Conservation (phyloP, 2,329 filamentous ascomycete species). For the Zymoseptoria ardabiliae region DNA sequence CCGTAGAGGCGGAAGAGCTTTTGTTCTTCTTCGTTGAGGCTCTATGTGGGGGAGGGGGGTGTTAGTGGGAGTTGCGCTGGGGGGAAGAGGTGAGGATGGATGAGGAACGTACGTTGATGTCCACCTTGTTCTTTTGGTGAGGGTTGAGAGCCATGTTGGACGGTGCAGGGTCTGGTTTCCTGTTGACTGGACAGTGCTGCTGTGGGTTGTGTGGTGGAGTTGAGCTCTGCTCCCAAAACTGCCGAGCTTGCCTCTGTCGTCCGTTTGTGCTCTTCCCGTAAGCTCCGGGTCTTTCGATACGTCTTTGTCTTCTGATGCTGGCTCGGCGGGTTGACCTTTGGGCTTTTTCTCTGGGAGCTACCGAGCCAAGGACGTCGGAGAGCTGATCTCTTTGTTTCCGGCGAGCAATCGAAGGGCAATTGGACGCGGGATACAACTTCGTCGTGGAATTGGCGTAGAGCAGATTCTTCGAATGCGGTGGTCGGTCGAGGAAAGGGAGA, state of each 20-base stretch:
- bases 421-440: not conserved
- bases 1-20: conserved; percentile 94
- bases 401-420: not conserved
- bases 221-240: not conserved
- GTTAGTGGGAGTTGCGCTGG: not conserved
- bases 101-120: conserved; percentile 69
- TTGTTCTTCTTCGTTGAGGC: conserved; percentile 81
- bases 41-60: not conserved
- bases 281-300: not conserved
- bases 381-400: not conserved
- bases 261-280: not conserved
- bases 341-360: not conserved
- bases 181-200: not conserved
- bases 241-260: not conserved
- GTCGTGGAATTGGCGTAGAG: not conserved
- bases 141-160: conserved; percentile 61
- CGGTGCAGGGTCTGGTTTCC: not conserved
- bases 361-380: not conserved
- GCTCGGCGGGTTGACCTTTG: not conserved
- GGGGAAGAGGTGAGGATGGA: not conserved
- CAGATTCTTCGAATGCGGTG: not conserved
- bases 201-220: not conserved
- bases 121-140: conserved; percentile 96
- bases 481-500: not conserved
- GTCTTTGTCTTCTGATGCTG: not conserved